Base-by-base conservation (phyloP, 2,329 filamentous ascomycete genomes). In the Diaporthe sp. region DNA sequence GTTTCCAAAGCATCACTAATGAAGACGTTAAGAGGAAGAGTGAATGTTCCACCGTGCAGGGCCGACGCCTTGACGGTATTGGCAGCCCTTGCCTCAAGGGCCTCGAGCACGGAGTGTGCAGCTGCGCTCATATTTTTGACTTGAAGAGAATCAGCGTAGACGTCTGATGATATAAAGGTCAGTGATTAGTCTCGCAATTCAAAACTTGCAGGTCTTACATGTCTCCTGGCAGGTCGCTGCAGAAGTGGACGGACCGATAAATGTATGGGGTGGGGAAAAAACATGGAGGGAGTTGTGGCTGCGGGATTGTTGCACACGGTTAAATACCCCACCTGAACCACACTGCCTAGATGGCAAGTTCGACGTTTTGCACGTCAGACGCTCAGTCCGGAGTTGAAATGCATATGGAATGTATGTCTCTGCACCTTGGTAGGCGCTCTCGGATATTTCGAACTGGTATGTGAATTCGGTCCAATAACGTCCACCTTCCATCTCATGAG, bases 1-100 rank as follows among this genome's bases (percentile, higher is more conserved):
- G 82, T 79, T 4, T 84, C 82, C 61, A 84, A 83, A 1, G 85
- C 84, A 15, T 84, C 82, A 19, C 84, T 83, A 25, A 88, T 82
- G 78, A 88, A 88, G 42, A 85, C 79, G 13, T 78, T 78, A 68
- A 88, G 85, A 0, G 86, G 86, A 6, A 89, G 82, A 19, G 86
- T 88, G 27, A 88, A 79, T 47, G 85, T 81, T 30, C 84, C 84
- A 12, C 78, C 84, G 10, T 83, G 79, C n/a, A 85, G 79, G 15
- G 82, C 83, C 17, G 82, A 84, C 19, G 84, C 77, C 2, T 76
- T 81, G 30, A 84, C 82, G 61, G 42, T 71, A 9, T 55, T 59
- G 17, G 50, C 30, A 27, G 72, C 68, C 19, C 63, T 47, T n/a
- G 10, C 6, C 68, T 74, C 72, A 15, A 74, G 68, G 17, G 44